Conservation (phyloP, 257 asterid species). For the Mentha longifolia region DNA sequence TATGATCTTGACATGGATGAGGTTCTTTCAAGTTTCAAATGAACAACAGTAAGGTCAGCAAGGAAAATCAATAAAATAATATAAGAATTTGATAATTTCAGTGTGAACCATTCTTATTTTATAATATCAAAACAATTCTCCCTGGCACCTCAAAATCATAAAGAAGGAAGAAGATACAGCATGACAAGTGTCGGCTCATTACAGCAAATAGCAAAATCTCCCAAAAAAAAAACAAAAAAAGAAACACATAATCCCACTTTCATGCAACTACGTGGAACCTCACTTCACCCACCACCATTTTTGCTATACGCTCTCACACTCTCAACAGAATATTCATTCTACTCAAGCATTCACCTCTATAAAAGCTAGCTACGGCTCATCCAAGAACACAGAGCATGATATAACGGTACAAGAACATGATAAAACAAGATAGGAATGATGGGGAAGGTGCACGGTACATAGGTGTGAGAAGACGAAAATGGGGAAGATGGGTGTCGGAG, state of each 20-base stretch:
- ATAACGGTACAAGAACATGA: constrained; percentile 21
- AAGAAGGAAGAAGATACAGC: not conserved
- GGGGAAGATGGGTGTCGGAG: constrained; percentile 75
- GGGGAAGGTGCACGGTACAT: constrained; percentile 28
- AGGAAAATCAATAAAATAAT: not conserved
- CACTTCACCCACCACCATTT: constrained; percentile 33
- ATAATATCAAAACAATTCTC: constrained; percentile 15
- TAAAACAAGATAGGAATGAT: constrained; percentile 21
- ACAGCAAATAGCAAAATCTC: constrained; percentile 26
- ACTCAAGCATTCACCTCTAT: constrained; percentile 18
- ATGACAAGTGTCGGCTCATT: constrained; percentile 30
- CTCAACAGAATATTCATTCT: not conserved
- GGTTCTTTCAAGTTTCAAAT: constrained; percentile 21
- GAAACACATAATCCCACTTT: constrained; percentile 47
- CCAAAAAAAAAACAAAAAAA: constrained; percentile 21
- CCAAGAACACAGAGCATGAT: too few relatives aligned
- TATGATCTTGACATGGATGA: not conserved
- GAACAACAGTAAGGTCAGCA: constrained; percentile 1
- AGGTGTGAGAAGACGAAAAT: constrained; percentile 56
- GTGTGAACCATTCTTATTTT: constrained; percentile 24
- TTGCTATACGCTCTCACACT: constrained; percentile 14
- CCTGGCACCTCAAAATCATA: not conserved
- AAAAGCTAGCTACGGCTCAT: not conserved
- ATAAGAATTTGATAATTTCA: not conserved
- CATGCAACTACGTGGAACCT: constrained; percentile 67